Evolutionary conservation across 805 yeast species (phyloP).

Genomic region (Metschnikowia arizonensis): DNA sequence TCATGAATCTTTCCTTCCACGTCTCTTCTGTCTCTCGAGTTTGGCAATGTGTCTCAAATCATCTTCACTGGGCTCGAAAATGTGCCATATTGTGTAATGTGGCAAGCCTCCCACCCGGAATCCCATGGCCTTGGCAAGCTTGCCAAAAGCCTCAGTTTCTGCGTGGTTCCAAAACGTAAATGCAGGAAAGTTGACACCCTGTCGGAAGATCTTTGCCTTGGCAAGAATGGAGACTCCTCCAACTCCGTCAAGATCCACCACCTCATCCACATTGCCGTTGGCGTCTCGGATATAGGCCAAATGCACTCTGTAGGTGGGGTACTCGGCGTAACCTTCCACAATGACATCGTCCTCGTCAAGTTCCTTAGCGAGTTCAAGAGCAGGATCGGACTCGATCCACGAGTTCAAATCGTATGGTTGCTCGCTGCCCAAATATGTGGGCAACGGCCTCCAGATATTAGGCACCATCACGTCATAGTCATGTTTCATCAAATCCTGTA

Average conservation of each 20-base stretch:
- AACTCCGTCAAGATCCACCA: conserved; percentile 75
- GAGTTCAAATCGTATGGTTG: conserved; percentile 96
- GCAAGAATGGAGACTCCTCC: conserved; percentile 84
- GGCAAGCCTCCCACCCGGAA: conserved; percentile 84
- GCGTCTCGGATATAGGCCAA: conserved; percentile 66
- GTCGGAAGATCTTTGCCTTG: conserved; percentile 67
- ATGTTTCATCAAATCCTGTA: conserved; percentile 66
- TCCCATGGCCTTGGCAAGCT: conserved; percentile 75
- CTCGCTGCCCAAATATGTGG: conserved; percentile 82
- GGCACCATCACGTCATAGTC: conserved; percentile 74
- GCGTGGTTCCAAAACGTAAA: conserved; percentile 82
- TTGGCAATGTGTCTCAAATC: conserved; percentile 67
- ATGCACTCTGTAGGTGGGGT: conserved; percentile 82
- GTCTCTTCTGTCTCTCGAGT: conserved; percentile 63
- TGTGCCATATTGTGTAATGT: conserved; percentile 87
- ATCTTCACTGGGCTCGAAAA: conserved; percentile 84
- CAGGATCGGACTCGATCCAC: conserved; percentile 88
- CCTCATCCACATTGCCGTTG: conserved; percentile 56
- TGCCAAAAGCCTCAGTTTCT: conserved; percentile 85
- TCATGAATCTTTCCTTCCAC: conserved; percentile 20
- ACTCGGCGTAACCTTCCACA: conserved; percentile 85
- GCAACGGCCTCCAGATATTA: conserved; percentile 96
- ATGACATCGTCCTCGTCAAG: conserved; percentile 79
- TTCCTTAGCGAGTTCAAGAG: conserved; percentile 57
- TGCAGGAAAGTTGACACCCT: conserved; percentile 82